These are phyloP conservation scores for Phytopythium boreale DNA, from an alignment of 352 stramenopile genomes.

Conservation along the genomic window DNA sequence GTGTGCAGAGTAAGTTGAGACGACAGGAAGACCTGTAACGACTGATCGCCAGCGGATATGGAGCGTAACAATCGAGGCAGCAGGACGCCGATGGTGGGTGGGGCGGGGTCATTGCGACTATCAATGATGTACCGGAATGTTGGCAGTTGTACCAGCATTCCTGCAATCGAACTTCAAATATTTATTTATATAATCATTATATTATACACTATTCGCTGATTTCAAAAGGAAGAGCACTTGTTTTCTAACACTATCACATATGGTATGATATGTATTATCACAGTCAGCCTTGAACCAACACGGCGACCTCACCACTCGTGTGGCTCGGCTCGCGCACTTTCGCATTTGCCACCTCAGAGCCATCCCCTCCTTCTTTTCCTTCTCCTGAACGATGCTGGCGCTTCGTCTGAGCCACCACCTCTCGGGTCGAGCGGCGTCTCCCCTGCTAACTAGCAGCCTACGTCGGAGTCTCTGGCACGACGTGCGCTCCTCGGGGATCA, in stretches of 20 bases:
- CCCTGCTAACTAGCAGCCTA: background rate
- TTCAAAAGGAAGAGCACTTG: background rate
- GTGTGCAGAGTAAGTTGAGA: background rate
- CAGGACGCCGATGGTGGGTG: no score
- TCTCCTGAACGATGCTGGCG: background rate
- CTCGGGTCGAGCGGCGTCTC: background rate
- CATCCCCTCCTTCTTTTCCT: background rate
- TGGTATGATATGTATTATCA: background rate
- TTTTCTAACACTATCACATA: background rate
- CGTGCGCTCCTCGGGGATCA: background rate
- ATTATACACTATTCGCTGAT: background rate
- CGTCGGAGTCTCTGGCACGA: slow-evolving; percentile 1
- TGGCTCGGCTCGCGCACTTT: no score
- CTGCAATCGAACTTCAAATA: background rate
- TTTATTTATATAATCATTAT: background rate
- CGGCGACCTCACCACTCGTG: no score
- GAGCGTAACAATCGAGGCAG: no score
- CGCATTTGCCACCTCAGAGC: background rate
- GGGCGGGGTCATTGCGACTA: background rate
- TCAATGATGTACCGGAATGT: background rate
- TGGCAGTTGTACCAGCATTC: background rate
- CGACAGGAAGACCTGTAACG: no score
- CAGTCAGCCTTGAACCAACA: no score
- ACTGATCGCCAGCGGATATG: no score
- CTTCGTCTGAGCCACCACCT: background rate